Base-by-base conservation (phyloP, 805 yeast species). In the Wickerhamiella azyma region DNA sequence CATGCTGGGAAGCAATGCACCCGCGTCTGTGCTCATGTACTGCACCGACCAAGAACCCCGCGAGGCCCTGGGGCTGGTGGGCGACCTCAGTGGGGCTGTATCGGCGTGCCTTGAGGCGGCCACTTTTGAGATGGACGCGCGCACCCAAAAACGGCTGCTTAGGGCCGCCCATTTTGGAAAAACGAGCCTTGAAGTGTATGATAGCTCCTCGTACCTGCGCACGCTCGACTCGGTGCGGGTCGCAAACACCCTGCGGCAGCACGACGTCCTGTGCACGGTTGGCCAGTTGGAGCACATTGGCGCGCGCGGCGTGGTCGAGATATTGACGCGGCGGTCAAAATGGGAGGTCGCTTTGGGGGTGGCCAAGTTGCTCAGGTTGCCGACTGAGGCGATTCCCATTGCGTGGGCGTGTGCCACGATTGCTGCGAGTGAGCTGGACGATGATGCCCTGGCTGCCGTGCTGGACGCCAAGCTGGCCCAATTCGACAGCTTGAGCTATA, bases 151-250 rank as follows among this genome's bases (percentile, higher is more conserved):
- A 59, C 75, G 74, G 43, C 64, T 89, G 9, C 62, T 92, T 33
- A 71, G 76, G 45, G 94, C 96, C 1, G 94, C 88, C 0, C 68
- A 83, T 0, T 84, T 88, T 63, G 98, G 96, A 0, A 92, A 89
- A 54, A 70, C 83, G 0, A 57, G 72, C 36, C 58, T 71, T 38
- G 75, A 72, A 8, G 57, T 68, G 2, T 75, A 70, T 54, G 79
- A 78, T 56, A 68, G 86, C 2, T 74, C 74, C 48, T 64, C 68
- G 39, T 85, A 81, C 54, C 74, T 85, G 2, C 67, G 68, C n/a
- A 73, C 76, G 2, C 69, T 88, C 50, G 71, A 79, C 53, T 66
- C 65, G 30, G 55, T 85, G 18, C 71, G 85, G 51, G 75, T 85
- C 1, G 65, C 86, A 45, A 89, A 88, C 55, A 75, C 77, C 30